Evolutionary conservation across 768 basidiomycete genomes (phyloP).

Genomic region (Tubosaeta brunneosetosa): DNA sequence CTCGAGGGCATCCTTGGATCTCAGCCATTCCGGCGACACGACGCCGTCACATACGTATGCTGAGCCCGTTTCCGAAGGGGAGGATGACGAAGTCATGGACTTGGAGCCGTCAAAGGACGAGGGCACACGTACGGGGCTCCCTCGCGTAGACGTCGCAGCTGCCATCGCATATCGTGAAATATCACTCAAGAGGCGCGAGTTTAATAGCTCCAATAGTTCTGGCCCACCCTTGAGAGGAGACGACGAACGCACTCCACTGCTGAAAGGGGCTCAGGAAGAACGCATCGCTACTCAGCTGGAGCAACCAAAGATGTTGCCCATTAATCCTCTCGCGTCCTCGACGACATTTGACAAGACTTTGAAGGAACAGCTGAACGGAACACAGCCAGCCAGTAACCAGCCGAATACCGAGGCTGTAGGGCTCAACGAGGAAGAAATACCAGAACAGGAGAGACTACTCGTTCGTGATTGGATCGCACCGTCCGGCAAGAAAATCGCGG

Average conservation of each 20-base stretch:
- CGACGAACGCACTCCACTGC: conserved; percentile 37
- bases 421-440: conserved; percentile 34
- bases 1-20: conserved; percentile 45
- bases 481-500: conserved; percentile 81
- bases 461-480: conserved; percentile 74
- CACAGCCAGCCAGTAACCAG: conserved; percentile 23
- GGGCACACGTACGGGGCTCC: conserved; percentile 72
- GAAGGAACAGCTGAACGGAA: conserved; percentile 54
- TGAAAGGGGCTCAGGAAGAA: conserved; percentile 25
- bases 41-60: conserved; percentile 51
- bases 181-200: conserved; percentile 53
- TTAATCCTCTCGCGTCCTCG: conserved; percentile 83
- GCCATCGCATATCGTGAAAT: conserved; percentile 85
- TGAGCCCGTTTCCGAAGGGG: conserved; percentile 94
- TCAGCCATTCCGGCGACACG: conserved; percentile 39
- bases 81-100: conserved; percentile 77
- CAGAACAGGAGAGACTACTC: conserved; percentile 51
- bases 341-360: conserved; percentile 81
- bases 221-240: conserved; percentile 15
- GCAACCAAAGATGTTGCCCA: conserved; percentile 46
- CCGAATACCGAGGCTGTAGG: conserved; percentile 27
- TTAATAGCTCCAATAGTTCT: conserved; percentile 4
- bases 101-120: conserved; percentile 75
- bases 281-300: conserved; percentile 13
- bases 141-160: conserved; percentile 68